phyloP scores from a whole-genome alignment of 805 yeast species.

The Priceomyces castillae region DNA sequence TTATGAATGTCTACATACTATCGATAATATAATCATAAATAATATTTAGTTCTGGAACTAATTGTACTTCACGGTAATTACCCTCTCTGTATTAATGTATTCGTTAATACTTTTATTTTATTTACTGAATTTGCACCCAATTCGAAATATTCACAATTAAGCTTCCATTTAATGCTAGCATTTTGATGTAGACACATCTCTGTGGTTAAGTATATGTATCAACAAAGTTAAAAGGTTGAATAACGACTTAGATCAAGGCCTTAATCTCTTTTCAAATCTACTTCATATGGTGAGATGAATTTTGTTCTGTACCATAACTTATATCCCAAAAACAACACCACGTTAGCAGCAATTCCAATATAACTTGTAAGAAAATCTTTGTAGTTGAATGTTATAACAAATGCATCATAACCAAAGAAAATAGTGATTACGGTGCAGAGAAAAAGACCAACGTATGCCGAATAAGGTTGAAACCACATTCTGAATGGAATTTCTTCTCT shows the following conservation, averaged over 20 bases:
- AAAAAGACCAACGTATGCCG: slow-evolving; percentile 11
- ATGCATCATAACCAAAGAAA: slow-evolving; percentile 17
- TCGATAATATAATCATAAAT: no score
- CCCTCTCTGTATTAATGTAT: no score
- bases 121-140: no score
- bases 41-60: neutral
- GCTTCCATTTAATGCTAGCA: no score
- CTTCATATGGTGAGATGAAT: slow-evolving; percentile 6
- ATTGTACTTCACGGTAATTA: no score
- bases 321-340: slow-evolving; percentile 7
- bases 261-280: slow-evolving; percentile 4
- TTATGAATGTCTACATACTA: slow-evolving; percentile 20
- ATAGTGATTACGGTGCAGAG: slow-evolving; percentile 11
- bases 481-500: slow-evolving; percentile 15
- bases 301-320: slow-evolving; percentile 8
- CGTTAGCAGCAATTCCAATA: slow-evolving; percentile 11
- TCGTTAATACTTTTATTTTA: no score
- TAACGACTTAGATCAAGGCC: no score
- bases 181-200: no score
- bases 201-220: no score
- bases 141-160: no score
- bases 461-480: slow-evolving; percentile 17
- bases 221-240: no score
- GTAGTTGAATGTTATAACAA: slow-evolving; percentile 11
- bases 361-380: slow-evolving; percentile 14